Conservation (phyloP, 169 alveolate genomes). For the Ichthyophthirius multifiliis region DNA sequence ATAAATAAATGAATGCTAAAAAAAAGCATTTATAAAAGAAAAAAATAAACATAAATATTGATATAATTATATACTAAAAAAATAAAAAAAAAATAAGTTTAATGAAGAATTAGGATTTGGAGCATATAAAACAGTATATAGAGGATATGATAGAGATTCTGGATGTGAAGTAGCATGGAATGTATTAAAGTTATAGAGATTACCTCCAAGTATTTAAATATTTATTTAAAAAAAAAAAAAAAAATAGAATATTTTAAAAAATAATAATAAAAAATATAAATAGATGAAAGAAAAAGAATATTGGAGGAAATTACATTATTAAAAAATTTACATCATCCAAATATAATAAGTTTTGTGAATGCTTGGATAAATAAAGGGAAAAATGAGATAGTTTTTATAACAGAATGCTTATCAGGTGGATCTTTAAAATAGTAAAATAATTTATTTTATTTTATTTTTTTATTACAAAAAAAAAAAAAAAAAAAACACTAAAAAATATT, state of each 20-base stretch:
- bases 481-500: not conserved
- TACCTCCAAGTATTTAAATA: slow-evolving; percentile 30
- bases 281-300: slow-evolving; percentile 62
- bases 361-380: slow-evolving; percentile 60
- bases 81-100: slow-evolving; percentile 4
- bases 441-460: not conserved
- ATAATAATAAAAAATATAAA: not conserved
- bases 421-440: slow-evolving; percentile 44
- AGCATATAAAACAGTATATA: slow-evolving; percentile 75
- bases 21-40: not conserved
- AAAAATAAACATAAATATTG: not conserved
- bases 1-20: too few relatives aligned
- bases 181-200: slow-evolving; percentile 41
- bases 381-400: slow-evolving; percentile 68
- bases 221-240: too few relatives aligned
- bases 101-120: slow-evolving; percentile 85
- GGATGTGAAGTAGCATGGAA: slow-evolving; percentile 87
- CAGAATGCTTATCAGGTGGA: slow-evolving; percentile 81
- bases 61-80: not conserved
- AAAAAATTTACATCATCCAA: slow-evolving; percentile 73
- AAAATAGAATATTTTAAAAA: too few relatives aligned
- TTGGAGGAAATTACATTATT: slow-evolving; percentile 57
- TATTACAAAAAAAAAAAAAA: not conserved
- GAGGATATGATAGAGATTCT: slow-evolving; percentile 77
- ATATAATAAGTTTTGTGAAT: slow-evolving; percentile 64